Evolutionary conservation across 805 yeast genomes (phyloP), one percentile per base, ranked within the genome.

Genomic region (Suhomyces kilbournensis): DNA sequence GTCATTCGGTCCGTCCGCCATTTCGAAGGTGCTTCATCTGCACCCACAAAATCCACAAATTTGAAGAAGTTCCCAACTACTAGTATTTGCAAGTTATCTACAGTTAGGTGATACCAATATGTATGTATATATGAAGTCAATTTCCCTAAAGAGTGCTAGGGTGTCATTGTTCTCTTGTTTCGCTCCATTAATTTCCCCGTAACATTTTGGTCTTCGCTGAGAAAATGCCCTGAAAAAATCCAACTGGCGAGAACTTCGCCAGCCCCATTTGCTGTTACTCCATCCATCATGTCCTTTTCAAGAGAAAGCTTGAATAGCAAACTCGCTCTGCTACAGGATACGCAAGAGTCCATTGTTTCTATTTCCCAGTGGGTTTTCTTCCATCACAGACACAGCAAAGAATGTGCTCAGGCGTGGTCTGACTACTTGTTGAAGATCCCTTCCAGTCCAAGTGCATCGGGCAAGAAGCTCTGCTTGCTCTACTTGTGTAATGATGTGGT

Each of bases 401-500:
- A 76, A 26, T 74, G 81, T 28, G 88, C 85, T 8, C 63, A 67
- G 25, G 69, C 77, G 4, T 85, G 90, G 90, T 66, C 74, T 7
- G 59, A 64, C 23, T 72, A 68, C 49, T 58, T 80, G 0, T 49
- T 58, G 30, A 57, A 59, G 6, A 14, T 55, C 53, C 51, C 52
- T 38, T n/a, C 54, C 20, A 22, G 51, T 6, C 9, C 55, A 5
- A 46, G 52, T 32, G 44, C 53, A 19, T 60, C 66, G 4, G 49
- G 57, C n/a, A 75, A 79, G 59, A 79, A 77, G 53, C 74, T 86
- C 48, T 76, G 86, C 2, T 68, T 86, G 51, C 74, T 90, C 22
- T 90, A 90, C 61, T 71, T 90, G 12, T 85, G 87, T 48, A 90
- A 90, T 65, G 97, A 90, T 58, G 84, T 90, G 20, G 86, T 89